Percentiles rank a stretch among this genome's conserved stretches.
Conservation (phyloP, 192 early-diverging fungal species). For the Linderina pennispora region DNA sequence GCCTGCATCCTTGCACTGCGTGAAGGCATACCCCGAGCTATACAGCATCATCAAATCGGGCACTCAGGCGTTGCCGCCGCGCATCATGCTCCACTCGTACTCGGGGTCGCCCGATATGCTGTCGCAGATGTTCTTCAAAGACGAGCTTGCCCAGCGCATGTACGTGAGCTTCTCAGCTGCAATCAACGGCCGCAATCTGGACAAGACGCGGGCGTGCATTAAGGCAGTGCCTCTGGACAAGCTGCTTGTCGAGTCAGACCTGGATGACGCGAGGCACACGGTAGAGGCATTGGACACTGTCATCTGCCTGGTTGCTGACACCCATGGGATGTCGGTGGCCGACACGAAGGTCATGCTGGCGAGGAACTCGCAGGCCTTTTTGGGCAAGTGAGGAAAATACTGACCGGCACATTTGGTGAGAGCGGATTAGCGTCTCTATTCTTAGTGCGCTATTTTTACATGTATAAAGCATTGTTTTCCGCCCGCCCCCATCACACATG, state of each 20-base stretch:
- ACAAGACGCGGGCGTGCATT: constrained; percentile 53
- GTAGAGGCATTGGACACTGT: constrained; percentile 15
- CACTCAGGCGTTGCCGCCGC: constrained; percentile 53
- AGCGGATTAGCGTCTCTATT: too few relatives aligned
- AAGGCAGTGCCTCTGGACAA: constrained; percentile 64
- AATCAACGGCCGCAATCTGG: constrained; percentile 60
- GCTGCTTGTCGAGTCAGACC: constrained; percentile 80
- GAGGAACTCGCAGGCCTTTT: constrained; percentile 25
- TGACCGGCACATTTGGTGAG: not conserved
- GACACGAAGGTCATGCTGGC: constrained; percentile 12
- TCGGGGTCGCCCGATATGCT: constrained; percentile 72
- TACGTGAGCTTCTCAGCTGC: constrained; percentile 75
- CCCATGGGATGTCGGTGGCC: constrained; percentile 21
- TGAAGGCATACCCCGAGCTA: constrained; percentile 58
- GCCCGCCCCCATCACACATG: too few relatives aligned
- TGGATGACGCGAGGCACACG: constrained; percentile 36
- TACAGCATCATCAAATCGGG: constrained; percentile 13
- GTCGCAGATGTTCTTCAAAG: constrained; percentile 25
- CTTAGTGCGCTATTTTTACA: too few relatives aligned
- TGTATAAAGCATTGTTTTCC: too few relatives aligned
- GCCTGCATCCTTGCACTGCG: constrained; percentile 71
- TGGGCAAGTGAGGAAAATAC: not conserved
- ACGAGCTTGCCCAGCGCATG: constrained; percentile 40
- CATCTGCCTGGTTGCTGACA: constrained; percentile 18
- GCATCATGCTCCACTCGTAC: constrained; percentile 83